Percentiles rank a stretch among this genome's conserved stretches.
phyloP scores from a whole-genome alignment of 306 rosid genomes.

The Amphicarpaea edgeworthii region DNA sequence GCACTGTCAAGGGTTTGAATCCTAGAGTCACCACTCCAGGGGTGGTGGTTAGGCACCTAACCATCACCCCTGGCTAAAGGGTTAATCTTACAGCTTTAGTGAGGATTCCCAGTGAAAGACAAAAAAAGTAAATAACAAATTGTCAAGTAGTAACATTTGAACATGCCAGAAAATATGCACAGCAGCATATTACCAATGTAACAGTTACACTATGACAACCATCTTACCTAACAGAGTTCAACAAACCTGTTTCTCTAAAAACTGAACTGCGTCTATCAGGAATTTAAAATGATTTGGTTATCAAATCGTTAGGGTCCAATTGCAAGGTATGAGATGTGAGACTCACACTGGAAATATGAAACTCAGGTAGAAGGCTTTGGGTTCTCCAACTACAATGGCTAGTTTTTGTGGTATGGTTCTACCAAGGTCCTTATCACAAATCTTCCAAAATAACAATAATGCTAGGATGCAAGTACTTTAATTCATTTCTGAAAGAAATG shows the following conservation, averaged over 20 bases:
- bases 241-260: constrained; percentile 1
- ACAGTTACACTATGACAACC: not conserved
- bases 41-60: not conserved
- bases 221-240: not conserved
- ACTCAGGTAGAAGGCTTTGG: not conserved
- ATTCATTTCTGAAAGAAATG: not conserved
- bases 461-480: not conserved
- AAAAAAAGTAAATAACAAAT: not conserved
- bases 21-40: not conserved
- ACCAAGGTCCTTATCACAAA: not conserved
- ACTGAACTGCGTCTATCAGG: not conserved
- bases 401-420: not conserved
- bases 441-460: not conserved
- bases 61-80: not conserved
- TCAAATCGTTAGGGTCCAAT: not conserved
- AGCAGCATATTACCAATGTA: not conserved
- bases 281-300: not conserved
- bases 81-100: not conserved
- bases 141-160: not conserved
- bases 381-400: no score
- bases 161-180: constrained; percentile 3
- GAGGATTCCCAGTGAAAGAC: not conserved
- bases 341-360: not conserved
- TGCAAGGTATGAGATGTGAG: not conserved
- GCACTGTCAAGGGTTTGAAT: not conserved